Conservation (phyloP, 352 stramenopile genomes). For the Globisporangium cederbergense region DNA sequence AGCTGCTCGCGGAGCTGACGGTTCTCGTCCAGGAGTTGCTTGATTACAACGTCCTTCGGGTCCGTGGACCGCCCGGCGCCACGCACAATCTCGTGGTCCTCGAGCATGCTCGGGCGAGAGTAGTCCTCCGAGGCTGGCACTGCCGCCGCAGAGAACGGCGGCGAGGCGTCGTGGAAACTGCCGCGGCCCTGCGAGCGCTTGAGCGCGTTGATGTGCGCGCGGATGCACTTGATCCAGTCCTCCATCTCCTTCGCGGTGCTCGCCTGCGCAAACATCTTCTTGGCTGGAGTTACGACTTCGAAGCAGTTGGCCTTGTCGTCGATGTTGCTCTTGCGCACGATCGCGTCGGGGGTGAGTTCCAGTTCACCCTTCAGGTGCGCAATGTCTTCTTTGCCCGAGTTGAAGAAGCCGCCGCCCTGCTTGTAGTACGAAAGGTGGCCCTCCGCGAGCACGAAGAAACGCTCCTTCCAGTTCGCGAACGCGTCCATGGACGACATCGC, state of each 20-base stretch:
- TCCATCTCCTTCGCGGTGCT: slow-evolving; percentile 80
- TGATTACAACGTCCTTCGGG: slow-evolving; percentile 85
- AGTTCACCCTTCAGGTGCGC: slow-evolving; percentile 83
- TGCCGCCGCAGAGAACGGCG: slow-evolving; percentile 26
- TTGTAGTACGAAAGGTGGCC: slow-evolving; percentile 88
- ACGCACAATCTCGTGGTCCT: slow-evolving; percentile 84
- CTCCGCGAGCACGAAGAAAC: slow-evolving; percentile 84
- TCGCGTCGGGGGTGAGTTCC: slow-evolving; percentile 72
- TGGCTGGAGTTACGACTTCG: slow-evolving; percentile 73
- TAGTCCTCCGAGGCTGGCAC: slow-evolving; percentile 57
- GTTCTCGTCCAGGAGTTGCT: slow-evolving; percentile 84
- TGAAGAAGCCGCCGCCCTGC: slow-evolving; percentile 82
- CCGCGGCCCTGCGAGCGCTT: slow-evolving; percentile 43
- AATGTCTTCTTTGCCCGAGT: slow-evolving; percentile 83
- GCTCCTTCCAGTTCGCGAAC: slow-evolving; percentile 87
- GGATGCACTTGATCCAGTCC: slow-evolving; percentile 86
- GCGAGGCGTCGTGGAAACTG: slow-evolving; percentile 61
- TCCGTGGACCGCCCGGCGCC: slow-evolving; percentile 76
- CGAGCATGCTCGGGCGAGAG: slow-evolving; percentile 74
- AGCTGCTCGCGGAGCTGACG: slow-evolving; percentile 70
- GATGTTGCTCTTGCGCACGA: slow-evolving; percentile 82
- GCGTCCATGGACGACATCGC: slow-evolving; percentile 87
- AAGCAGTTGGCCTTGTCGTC: slow-evolving; percentile 88
- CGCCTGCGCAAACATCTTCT: slow-evolving; percentile 87
- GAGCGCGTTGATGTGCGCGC: slow-evolving; percentile 71